A percentile compares a stretch with the other conserved stretches of the same genome.
phyloP scores from a whole-genome alignment of 2,329 filamentous ascomycete genomes.

The Fusarium decemcellulare region DNA sequence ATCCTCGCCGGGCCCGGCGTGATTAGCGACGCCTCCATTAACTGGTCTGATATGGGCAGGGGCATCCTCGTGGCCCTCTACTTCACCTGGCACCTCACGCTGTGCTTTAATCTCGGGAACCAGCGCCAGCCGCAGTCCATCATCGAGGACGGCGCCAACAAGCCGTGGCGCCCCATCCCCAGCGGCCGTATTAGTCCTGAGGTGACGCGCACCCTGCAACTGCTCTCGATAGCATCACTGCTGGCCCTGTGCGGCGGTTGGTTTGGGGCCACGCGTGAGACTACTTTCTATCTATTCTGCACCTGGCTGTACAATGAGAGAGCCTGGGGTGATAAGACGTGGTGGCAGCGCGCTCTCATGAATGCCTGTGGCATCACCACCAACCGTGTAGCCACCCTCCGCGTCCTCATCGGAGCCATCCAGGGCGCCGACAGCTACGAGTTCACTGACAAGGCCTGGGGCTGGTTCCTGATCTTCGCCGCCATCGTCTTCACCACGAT shows the following conservation, averaged over 20 bases:
- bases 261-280: slow-evolving; percentile 45
- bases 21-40: slow-evolving; percentile 29
- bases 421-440: slow-evolving; percentile 14
- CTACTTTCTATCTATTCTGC: slow-evolving; percentile 47
- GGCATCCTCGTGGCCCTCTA: slow-evolving; percentile 38
- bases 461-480: slow-evolving; percentile 38
- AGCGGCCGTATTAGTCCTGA: slow-evolving; percentile 47
- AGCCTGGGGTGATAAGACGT: slow-evolving; percentile 47
- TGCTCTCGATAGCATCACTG: slow-evolving; percentile 41
- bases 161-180: slow-evolving; percentile 53
- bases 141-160: slow-evolving; percentile 57
- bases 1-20: slow-evolving; percentile 32
- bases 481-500: slow-evolving; percentile 44
- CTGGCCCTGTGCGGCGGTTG: slow-evolving; percentile 37
- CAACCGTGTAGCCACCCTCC: slow-evolving; percentile 37
- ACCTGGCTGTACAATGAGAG: slow-evolving; percentile 60
- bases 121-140: slow-evolving; percentile 52
- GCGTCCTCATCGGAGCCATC: slow-evolving; percentile 24
- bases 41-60: slow-evolving; percentile 27
- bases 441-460: slow-evolving; percentile 32
- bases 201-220: slow-evolving; percentile 40
- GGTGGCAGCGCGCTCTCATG: slow-evolving; percentile 43
- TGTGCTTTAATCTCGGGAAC: slow-evolving; percentile 55
- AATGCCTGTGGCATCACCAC: slow-evolving; percentile 40
- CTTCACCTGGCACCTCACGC: slow-evolving; percentile 43